A percentile compares a stretch with the other conserved stretches of the same genome.
phyloP scores from a whole-genome alignment of 2,329 filamentous ascomycete genomes.

The Beauveria rudraprayagi region DNA sequence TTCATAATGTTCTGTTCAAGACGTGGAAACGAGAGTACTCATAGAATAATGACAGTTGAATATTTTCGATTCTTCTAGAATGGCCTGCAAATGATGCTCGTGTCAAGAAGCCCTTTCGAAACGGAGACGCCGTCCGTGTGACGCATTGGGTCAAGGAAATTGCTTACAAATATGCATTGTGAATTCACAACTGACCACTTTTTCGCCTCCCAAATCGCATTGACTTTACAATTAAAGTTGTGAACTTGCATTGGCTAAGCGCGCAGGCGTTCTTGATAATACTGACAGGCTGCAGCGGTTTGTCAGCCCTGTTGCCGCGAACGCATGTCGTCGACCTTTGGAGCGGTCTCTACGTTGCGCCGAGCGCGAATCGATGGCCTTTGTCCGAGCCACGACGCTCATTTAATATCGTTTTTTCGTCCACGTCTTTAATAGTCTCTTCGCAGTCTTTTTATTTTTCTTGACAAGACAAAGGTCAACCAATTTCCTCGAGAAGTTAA shows the following conservation, averaged over 20 bases:
- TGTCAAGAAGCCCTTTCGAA: neutral
- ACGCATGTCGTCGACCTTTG: neutral
- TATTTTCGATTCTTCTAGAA: neutral
- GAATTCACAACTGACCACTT: neutral
- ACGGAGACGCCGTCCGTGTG: neutral
- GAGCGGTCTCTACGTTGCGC: neutral
- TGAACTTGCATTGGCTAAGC: too few species aligned
- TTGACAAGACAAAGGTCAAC: neutral
- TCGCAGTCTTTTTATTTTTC: neutral
- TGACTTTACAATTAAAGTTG: too few species aligned
- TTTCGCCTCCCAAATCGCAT: neutral
- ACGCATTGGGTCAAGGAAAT: neutral
- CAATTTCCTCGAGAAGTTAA: neutral
- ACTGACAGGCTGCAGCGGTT: neutral
- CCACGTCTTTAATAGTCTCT: neutral
- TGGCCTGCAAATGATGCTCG: neutral
- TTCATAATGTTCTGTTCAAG: neutral
- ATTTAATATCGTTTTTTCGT: neutral
- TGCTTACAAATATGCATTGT: neutral
- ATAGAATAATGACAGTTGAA: neutral
- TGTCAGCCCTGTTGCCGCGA: neutral
- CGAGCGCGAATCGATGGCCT: neutral
- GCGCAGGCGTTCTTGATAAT: neutral
- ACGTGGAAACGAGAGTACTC: neutral
- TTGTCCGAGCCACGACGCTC: neutral